A percentile compares a stretch with the other conserved stretches of the same genome.
Evolutionary conservation across 257 asterid species (phyloP).

Genomic region (Salvia rosmarinus): DNA sequence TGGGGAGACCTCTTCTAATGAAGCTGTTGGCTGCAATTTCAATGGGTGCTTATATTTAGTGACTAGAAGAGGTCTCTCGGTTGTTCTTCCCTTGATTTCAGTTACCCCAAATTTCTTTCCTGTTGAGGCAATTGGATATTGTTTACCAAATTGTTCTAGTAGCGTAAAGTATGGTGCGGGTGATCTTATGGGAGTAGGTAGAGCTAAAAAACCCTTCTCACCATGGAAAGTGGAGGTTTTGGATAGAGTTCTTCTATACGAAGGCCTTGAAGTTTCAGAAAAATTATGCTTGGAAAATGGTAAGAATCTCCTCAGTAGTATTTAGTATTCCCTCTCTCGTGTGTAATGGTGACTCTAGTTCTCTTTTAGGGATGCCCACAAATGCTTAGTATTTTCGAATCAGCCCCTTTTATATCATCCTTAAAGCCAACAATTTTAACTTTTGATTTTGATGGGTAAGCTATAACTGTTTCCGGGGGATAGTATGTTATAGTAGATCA

Average conservation of each 20-base stretch:
- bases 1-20: slow-evolving; percentile 55
- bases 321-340: slow-evolving; percentile 1
- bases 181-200: slow-evolving; percentile 47
- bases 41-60: slow-evolving; percentile 78
- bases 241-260: slow-evolving; percentile 80
- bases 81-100: slow-evolving; percentile 85
- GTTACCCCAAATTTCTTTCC: slow-evolving; percentile 67
- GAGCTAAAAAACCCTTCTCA: slow-evolving; percentile 50
- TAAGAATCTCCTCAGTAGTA: slow-evolving; percentile 38
- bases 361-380: slow-evolving; percentile 8
- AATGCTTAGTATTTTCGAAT: slow-evolving; percentile 20
- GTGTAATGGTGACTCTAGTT: slow-evolving; percentile 17
- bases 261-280: slow-evolving; percentile 89
- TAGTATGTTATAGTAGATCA: background rate
- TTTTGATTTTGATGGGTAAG: slow-evolving; percentile 25
- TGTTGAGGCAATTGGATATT: slow-evolving; percentile 78
- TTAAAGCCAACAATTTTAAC: background rate
- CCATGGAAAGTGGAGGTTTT: slow-evolving; percentile 92
- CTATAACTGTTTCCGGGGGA: slow-evolving; percentile 13
- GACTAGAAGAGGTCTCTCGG: slow-evolving; percentile 73
- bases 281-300: slow-evolving; percentile 85
- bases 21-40: slow-evolving; percentile 84
- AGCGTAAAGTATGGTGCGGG: slow-evolving; percentile 42
- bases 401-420: slow-evolving; percentile 28
- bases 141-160: slow-evolving; percentile 43